Evolutionary conservation across 257 asterid species (phyloP).

Genomic region (Solanum virginianum): DNA sequence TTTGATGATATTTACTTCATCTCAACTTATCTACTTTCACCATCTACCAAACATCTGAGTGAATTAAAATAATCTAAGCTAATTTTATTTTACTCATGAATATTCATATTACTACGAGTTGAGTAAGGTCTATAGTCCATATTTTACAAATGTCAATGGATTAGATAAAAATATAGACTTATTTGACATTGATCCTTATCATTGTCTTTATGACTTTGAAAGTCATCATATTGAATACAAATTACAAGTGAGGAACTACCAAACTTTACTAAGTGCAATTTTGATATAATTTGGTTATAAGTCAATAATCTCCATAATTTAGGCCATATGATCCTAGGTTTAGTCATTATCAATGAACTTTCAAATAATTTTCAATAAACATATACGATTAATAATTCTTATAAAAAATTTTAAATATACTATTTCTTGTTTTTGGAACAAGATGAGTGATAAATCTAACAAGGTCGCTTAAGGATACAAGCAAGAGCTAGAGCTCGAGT

Average conservation of each 20-base stretch:
- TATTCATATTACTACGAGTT: background rate
- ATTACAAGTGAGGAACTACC: background rate
- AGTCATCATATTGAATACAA: background rate
- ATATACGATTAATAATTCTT: background rate
- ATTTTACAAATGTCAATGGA: background rate
- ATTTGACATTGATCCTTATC: background rate
- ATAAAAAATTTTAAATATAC: background rate
- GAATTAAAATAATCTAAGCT: background rate
- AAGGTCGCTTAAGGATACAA: background rate
- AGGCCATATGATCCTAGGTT: background rate
- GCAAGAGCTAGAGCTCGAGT: background rate
- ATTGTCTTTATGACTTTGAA: background rate
- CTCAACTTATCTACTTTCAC: background rate
- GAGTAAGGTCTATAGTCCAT: background rate
- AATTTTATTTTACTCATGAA: background rate
- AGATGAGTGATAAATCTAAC: background rate
- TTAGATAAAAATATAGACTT: background rate
- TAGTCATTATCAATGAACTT: background rate
- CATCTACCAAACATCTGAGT: background rate
- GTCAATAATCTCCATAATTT: background rate
- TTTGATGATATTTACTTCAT: background rate
- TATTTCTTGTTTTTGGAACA: background rate
- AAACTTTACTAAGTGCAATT: background rate
- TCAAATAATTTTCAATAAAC: background rate
- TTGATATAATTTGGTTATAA: background rate